Evolutionary conservation across 257 asterid genomes (phyloP).

Genomic region (Handroanthus guayacan): DNA sequence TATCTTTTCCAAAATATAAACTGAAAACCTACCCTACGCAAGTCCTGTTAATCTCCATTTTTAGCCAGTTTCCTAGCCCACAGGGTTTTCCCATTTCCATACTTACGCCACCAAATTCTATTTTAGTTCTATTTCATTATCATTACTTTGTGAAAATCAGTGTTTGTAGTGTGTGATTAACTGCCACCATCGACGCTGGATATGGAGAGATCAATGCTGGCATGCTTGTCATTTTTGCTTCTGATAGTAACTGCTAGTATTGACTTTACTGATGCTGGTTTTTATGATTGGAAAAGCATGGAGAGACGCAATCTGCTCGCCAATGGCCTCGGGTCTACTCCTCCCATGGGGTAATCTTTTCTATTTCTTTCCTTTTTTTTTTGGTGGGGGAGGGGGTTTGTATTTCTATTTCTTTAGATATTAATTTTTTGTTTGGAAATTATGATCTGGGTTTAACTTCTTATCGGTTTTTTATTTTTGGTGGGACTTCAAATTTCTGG

Average conservation of each 20-base stretch:
- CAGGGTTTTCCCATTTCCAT: no score
- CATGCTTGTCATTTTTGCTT: slow-evolving; percentile 23
- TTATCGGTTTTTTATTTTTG: not conserved
- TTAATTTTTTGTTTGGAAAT: no score
- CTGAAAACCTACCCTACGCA: not conserved
- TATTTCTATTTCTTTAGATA: no score
- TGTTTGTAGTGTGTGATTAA: not conserved
- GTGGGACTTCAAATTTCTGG: not conserved
- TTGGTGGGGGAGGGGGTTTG: not conserved
- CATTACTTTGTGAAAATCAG: not conserved
- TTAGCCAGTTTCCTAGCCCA: not conserved
- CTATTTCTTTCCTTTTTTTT: no score
- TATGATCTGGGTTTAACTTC: slow-evolving; percentile 1
- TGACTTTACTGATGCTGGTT: not conserved
- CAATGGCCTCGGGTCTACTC: slow-evolving; percentile 41
- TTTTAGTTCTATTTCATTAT: not conserved
- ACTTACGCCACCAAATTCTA: not conserved
- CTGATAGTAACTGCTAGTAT: not conserved
- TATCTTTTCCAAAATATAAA: not conserved
- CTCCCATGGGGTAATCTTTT: slow-evolving; percentile 35
- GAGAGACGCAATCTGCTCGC: slow-evolving; percentile 29
- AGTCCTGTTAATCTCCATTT: not conserved
- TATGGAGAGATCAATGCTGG: slow-evolving; percentile 24
- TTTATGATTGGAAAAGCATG: not conserved
- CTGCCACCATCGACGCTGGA: not conserved